phyloP scores from a whole-genome alignment of 2,329 filamentous ascomycete species.

The Ophiostoma fasciatum region DNA sequence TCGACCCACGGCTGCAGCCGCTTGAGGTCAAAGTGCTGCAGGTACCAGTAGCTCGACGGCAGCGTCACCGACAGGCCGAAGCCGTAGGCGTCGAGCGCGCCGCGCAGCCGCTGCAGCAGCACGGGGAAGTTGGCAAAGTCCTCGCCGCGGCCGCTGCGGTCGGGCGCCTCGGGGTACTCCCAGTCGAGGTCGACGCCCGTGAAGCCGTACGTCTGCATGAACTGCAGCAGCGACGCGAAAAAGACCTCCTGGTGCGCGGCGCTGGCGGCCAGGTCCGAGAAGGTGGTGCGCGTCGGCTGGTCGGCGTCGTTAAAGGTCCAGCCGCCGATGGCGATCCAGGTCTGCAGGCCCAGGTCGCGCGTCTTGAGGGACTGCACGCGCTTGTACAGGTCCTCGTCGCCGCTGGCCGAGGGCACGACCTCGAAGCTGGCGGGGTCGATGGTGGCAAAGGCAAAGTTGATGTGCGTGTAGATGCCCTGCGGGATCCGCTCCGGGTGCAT shows the following conservation, averaged over 20 bases:
- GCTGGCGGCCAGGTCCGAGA: conserved; percentile 9
- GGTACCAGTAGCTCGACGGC: conserved; percentile 9
- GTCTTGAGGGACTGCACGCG: conserved; percentile 19
- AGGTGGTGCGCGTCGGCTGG: conserved; percentile 4
- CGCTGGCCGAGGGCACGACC: conserved; percentile 11
- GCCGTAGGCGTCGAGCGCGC: not conserved
- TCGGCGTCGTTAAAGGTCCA: conserved; percentile 21
- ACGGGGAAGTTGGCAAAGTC: conserved; percentile 10
- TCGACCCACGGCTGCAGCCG: conserved; percentile 4
- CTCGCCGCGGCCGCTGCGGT: conserved; percentile 9
- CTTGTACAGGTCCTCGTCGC: conserved; percentile 17
- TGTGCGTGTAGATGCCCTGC: conserved; percentile 15
- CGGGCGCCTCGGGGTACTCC: conserved; percentile 10
- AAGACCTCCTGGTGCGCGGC: conserved; percentile 9
- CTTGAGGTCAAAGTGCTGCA: conserved; percentile 14
- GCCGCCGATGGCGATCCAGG: conserved; percentile 23
- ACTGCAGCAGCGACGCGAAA: conserved; percentile 1
- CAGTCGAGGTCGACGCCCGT: conserved; percentile 8
- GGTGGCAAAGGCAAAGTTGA: conserved; percentile 20
- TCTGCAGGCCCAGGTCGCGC: conserved; percentile 13
- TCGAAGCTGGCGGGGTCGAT: conserved; percentile 14
- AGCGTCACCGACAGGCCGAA: not conserved
- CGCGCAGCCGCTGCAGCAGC: conserved; percentile 2
- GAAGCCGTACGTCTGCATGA: conserved; percentile 9
- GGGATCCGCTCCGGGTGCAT: conserved; percentile 14